These are phyloP conservation scores for Exophiala oligosperma DNA, from an alignment of 2,329 filamentous ascomycete genomes.

Conservation along the genomic window DNA sequence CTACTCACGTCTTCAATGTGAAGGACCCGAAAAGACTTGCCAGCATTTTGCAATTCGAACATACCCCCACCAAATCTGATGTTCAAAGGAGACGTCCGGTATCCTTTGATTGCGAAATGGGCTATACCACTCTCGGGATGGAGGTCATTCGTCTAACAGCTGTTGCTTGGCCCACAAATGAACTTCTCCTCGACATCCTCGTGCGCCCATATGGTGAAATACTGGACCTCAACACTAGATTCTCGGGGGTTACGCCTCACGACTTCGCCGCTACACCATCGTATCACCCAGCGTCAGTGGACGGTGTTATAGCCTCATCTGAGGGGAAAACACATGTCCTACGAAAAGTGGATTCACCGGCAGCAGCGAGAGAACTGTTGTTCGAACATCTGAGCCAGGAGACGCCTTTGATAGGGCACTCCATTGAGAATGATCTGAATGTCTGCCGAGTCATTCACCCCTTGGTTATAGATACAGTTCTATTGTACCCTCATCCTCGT, in stretches of 20 bases:
- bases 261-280: constrained; percentile 70
- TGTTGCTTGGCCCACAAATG: constrained; percentile 78
- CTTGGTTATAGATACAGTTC: constrained; percentile 78
- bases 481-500: constrained; percentile 76
- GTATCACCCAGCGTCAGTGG: constrained; percentile 37
- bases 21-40: constrained; percentile 75
- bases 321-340: constrained; percentile 48
- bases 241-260: constrained; percentile 80
- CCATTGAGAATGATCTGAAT: constrained; percentile 93
- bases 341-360: constrained; percentile 73
- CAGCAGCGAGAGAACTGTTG: constrained; percentile 72
- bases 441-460: constrained; percentile 80
- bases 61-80: constrained; percentile 66
- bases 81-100: constrained; percentile 43
- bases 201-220: constrained; percentile 82
- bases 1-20: constrained; percentile 85
- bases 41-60: constrained; percentile 72
- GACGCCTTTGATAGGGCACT: constrained; percentile 88
- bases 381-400: constrained; percentile 71
- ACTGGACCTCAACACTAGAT: constrained; percentile 87
- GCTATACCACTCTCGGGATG: constrained; percentile 83
- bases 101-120: constrained; percentile 96
- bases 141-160: constrained; percentile 90
- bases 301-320: neutral
- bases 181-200: constrained; percentile 76